Evolutionary conservation across 805 yeast genomes (phyloP).

Genomic region (Wickerhamiella alocasiicola): DNA sequence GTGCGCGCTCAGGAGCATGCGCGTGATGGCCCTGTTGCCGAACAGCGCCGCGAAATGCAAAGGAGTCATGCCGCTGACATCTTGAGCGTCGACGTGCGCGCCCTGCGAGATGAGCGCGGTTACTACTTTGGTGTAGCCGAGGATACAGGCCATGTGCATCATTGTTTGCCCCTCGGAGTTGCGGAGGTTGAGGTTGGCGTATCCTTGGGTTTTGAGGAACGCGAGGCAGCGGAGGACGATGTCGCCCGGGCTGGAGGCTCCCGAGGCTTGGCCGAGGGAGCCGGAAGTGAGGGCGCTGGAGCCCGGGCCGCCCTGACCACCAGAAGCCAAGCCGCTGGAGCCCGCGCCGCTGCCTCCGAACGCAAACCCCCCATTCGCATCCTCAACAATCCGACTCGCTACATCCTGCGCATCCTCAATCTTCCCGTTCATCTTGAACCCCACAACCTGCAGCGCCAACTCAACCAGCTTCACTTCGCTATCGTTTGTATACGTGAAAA

Average conservation of each 20-base stretch:
- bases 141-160: conserved; percentile 71
- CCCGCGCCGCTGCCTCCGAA: too few species aligned
- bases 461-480: conserved; percentile 91
- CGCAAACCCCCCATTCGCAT: conserved; percentile 28
- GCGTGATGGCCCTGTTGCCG: conserved; percentile 47
- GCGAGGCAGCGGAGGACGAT: conserved; percentile 22
- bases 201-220: conserved; percentile 25
- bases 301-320: conserved; percentile 18
- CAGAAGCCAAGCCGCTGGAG: conserved; percentile 3
- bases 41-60: conserved; percentile 71
- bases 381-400: conserved; percentile 68
- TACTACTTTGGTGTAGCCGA: conserved; percentile 54
- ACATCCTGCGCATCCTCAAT: conserved; percentile 90
- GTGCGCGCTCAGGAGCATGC: conserved; percentile 19
- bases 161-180: conserved; percentile 78
- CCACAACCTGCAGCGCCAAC: conserved; percentile 90
- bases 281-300: conserved; percentile 3
- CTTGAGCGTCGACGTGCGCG: conserved; percentile 49
- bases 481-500: conserved; percentile 88
- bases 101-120: conserved; percentile 51
- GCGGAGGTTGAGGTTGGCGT: conserved; percentile 68
- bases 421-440: conserved; percentile 91
- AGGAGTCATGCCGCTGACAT: conserved; percentile 74
- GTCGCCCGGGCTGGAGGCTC: conserved; percentile 18
- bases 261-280: conserved; percentile 23